These are phyloP conservation scores for Azolla pinnata DNA, from an alignment of 75 land plant species.

Conservation along the genomic window DNA sequence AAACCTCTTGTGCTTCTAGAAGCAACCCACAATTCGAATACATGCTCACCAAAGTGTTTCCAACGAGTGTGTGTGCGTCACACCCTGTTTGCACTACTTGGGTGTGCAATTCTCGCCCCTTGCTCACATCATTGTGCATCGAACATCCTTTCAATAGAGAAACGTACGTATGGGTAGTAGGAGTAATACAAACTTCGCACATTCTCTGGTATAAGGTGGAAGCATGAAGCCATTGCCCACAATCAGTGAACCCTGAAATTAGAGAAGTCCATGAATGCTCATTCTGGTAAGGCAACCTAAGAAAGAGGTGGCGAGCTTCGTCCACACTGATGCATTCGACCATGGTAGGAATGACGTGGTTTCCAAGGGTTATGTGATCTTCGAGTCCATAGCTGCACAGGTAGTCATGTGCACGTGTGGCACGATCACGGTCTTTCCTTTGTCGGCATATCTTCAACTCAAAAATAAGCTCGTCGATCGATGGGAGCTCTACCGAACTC, in stretches of 20 bases:
- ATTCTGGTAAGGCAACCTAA: not conserved
- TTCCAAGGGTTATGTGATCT: constrained; percentile 1
- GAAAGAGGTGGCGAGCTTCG: not conserved
- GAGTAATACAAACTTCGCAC: not conserved
- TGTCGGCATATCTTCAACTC: not conserved
- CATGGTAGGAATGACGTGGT: constrained; percentile 6
- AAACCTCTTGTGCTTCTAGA: constrained; percentile 21
- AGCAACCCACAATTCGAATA: constrained; percentile 19
- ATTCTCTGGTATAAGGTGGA: not conserved
- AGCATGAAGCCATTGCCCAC: not conserved
- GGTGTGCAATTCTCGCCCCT: not conserved
- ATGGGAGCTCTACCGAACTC: too few relatives aligned
- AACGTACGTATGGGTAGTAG: not conserved
- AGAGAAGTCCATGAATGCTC: not conserved
- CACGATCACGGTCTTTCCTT: not conserved
- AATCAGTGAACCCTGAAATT: not conserved
- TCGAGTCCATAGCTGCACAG: not conserved
- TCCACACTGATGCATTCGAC: not conserved
- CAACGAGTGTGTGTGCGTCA: not conserved
- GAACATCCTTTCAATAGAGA: not conserved
- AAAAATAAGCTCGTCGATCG: not conserved
- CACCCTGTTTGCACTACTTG: not conserved
- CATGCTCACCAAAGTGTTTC: constrained; percentile 26
- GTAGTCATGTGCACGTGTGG: not conserved
- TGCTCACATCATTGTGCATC: not conserved